Percentiles rank a stretch among this genome's conserved stretches.
phyloP scores from a whole-genome alignment of 2,329 filamentous ascomycete species.

The Pseudofabraea citricarpa region DNA sequence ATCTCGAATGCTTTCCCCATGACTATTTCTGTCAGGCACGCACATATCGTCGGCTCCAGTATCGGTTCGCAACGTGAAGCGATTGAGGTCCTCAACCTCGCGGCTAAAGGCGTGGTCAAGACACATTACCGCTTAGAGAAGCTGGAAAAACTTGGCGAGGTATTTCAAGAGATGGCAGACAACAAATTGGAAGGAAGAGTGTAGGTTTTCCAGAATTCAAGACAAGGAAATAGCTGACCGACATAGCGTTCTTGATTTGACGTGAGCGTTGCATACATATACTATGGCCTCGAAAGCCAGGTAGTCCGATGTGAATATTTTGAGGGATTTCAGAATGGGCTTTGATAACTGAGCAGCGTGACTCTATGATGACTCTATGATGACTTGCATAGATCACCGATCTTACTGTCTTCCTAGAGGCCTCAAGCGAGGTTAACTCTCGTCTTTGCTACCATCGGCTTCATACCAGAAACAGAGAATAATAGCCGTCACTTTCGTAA shows the following conservation, averaged over 20 bases:
- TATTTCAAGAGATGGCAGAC: slow-evolving; percentile 37
- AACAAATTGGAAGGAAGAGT: slow-evolving; percentile 37
- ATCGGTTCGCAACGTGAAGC: slow-evolving; percentile 44
- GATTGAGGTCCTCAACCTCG: slow-evolving; percentile 38
- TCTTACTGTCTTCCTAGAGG: too few relatives aligned
- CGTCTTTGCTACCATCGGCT: too few relatives aligned
- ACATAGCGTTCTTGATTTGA: not conserved
- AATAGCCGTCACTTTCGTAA: too few relatives aligned
- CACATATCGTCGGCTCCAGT: slow-evolving; percentile 38
- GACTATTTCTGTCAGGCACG: slow-evolving; percentile 31
- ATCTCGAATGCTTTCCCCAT: slow-evolving; percentile 36
- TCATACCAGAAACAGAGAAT: too few relatives aligned
- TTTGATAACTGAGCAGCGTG: too few relatives aligned
- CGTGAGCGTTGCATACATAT: too few relatives aligned
- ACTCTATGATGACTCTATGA: too few relatives aligned
- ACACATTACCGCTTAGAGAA: slow-evolving; percentile 35
- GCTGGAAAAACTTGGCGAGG: slow-evolving; percentile 34
- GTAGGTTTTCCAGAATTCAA: not conserved
- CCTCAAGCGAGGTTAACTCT: too few relatives aligned
- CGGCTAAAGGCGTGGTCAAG: slow-evolving; percentile 36
- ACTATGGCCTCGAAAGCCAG: too few relatives aligned
- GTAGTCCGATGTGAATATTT: too few relatives aligned
- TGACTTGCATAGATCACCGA: too few relatives aligned
- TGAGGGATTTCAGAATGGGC: too few relatives aligned
- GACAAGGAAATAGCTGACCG: not conserved